These are phyloP conservation scores for Aspergillus homomorphus DNA, from an alignment of 495 filamentous ascomycete genomes.

Conservation along the genomic window DNA sequence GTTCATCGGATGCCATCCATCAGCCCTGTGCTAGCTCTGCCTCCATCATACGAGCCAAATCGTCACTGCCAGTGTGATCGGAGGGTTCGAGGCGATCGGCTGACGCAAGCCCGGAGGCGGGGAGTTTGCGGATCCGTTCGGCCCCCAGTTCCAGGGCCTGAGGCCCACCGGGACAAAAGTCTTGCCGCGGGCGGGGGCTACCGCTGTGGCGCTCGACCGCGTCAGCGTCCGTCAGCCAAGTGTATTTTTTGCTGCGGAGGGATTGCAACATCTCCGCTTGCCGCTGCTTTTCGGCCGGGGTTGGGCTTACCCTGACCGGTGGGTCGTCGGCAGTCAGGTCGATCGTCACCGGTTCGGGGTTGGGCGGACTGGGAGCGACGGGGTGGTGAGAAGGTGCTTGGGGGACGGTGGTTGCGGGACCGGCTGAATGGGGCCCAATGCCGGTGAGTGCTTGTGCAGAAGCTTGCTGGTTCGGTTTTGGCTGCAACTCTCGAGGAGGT, in stretches of 20 bases:
- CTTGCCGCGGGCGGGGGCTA: neutral
- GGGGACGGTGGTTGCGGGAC: neutral
- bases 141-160: neutral
- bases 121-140: neutral
- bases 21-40: slow-evolving; percentile 22
- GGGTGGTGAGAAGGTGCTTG: neutral
- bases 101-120: slow-evolving; percentile 1
- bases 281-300: slow-evolving; percentile 7
- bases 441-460: neutral
- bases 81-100: neutral
- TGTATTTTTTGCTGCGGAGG: slow-evolving; percentile 25
- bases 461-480: slow-evolving; percentile 5
- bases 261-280: slow-evolving; percentile 17
- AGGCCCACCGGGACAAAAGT: neutral
- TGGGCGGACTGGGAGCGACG: neutral
- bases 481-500: slow-evolving; percentile 13
- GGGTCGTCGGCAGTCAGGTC: slow-evolving; percentile 21
- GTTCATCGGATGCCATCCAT: too few species aligned
- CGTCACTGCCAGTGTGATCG: slow-evolving; percentile 15
- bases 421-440: neutral
- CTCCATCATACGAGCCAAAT: slow-evolving; percentile 26
- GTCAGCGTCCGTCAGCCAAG: slow-evolving; percentile 19
- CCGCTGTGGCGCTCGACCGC: neutral
- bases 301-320: slow-evolving; percentile 1
- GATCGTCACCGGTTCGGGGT: slow-evolving; percentile 16